Evolutionary conservation across 2,329 filamentous ascomycete species (phyloP).

Genomic region (Aureobasidium sp.): DNA sequence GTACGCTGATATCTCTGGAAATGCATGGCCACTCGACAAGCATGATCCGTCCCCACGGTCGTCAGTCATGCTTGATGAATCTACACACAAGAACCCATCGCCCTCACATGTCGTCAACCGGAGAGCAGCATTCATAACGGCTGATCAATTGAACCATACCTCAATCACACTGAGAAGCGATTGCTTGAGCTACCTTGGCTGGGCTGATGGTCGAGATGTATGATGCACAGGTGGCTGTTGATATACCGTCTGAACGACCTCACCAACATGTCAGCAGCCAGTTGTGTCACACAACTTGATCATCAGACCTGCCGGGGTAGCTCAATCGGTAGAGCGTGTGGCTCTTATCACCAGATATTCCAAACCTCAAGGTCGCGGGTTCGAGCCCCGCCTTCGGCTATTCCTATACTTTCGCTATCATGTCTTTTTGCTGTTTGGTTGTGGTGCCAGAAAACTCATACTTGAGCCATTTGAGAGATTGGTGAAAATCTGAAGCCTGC

Average conservation of each 20-base stretch:
- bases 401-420: conserved; percentile 16
- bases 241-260: not conserved
- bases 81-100: not conserved
- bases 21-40: not conserved
- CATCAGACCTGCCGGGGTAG: conserved; percentile 32
- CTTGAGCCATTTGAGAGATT: not conserved
- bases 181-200: not conserved
- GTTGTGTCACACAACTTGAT: conserved; percentile 6
- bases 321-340: conserved; percentile 42
- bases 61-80: not conserved
- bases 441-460: not conserved
- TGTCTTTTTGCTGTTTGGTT: not conserved
- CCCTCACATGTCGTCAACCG: not conserved
- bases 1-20: not conserved
- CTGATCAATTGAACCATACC: no score
- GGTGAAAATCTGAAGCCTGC: not conserved
- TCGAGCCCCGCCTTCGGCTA: conserved; percentile 23
- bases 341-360: conserved; percentile 30
- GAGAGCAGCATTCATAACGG: no score
- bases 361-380: conserved; percentile 22
- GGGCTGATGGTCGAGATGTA: not conserved
- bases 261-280: not conserved
- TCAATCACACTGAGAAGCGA: no score
- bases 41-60: not conserved
- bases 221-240: not conserved